Conservation (phyloP, 306 rosid genomes). For the Begonia fuchsioides region DNA sequence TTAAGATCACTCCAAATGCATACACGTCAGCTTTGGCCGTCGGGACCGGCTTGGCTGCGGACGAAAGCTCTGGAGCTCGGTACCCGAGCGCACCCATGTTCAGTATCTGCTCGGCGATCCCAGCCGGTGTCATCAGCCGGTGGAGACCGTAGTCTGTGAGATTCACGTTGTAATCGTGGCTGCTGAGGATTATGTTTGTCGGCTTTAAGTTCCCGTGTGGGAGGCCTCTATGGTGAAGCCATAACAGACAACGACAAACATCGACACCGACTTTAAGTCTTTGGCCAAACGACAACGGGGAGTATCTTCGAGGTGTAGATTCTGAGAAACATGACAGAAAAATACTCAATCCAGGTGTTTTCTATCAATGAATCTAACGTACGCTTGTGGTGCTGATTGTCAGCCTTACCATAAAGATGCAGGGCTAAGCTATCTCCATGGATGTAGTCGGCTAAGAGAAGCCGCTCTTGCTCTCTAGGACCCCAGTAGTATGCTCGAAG, state of each 20-base stretch:
- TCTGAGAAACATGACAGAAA: slow-evolving; percentile 20
- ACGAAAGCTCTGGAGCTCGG: slow-evolving; percentile 78
- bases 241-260: slow-evolving; percentile 56
- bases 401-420: slow-evolving; percentile 78
- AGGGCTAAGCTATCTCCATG: slow-evolving; percentile 90
- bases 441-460: slow-evolving; percentile 78
- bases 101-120: slow-evolving; percentile 81
- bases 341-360: no score
- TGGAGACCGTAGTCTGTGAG: slow-evolving; percentile 88
- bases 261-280: slow-evolving; percentile 72
- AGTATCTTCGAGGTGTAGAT: slow-evolving; percentile 79
- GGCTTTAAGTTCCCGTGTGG: slow-evolving; percentile 95
- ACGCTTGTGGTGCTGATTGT: background rate
- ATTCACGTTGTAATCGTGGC: slow-evolving; percentile 46
- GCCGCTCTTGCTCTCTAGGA: slow-evolving; percentile 98
- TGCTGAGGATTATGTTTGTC: slow-evolving; percentile 54
- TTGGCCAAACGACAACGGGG: slow-evolving; percentile 68
- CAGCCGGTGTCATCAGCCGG: slow-evolving; percentile 82
- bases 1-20: slow-evolving; percentile 83
- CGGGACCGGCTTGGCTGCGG: slow-evolving; percentile 55
- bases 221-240: slow-evolving; percentile 84
- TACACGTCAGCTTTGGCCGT: slow-evolving; percentile 88
- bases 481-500: slow-evolving; percentile 95
- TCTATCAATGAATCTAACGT: no score
- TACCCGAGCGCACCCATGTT: slow-evolving; percentile 94